Percentiles rank a stretch among this genome's conserved stretches.
Evolutionary conservation across 208 protist genomes (phyloP).

Genomic region (Crithidia bombi): DNA sequence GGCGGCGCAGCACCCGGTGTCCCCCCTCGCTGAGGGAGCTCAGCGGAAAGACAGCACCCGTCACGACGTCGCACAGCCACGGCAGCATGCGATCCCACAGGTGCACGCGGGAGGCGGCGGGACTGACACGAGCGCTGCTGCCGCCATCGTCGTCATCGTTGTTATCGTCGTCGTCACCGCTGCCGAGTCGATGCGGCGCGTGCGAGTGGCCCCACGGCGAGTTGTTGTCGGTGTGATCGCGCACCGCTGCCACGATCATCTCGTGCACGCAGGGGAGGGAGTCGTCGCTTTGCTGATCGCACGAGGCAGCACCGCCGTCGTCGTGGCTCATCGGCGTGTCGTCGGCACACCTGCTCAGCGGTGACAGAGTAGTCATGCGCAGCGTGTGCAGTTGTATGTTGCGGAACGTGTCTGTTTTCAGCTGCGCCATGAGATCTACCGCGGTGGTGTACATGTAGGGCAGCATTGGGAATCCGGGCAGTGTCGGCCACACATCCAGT

Average conservation of each 20-base stretch:
- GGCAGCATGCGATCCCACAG: constrained; percentile 37
- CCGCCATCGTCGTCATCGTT: background rate
- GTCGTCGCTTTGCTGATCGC: too few relatives aligned
- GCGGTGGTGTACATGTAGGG: constrained; percentile 39
- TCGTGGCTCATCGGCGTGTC: background rate
- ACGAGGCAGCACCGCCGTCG: too few relatives aligned
- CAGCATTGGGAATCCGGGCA: constrained; percentile 40
- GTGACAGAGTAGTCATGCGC: too few relatives aligned
- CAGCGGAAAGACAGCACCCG: constrained; percentile 41
- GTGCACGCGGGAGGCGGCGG: background rate
- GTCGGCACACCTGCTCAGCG: background rate
- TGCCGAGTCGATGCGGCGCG: too few relatives aligned
- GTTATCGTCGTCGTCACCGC: background rate
- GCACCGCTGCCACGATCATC: too few relatives aligned
- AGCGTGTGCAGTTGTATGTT: constrained; percentile 19
- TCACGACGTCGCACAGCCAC: constrained; percentile 46
- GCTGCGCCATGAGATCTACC: constrained; percentile 37
- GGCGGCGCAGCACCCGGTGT: constrained; percentile 37
- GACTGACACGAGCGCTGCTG: background rate
- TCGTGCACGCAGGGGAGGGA: too few relatives aligned
- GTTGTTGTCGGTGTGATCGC: too few relatives aligned
- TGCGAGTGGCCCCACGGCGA: too few relatives aligned
- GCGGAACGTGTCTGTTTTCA: constrained; percentile 29
- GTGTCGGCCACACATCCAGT: constrained; percentile 42
- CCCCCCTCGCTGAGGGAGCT: constrained; percentile 29